phyloP scores from a whole-genome alignment of 2,329 filamentous ascomycete genomes.

The Xylaria polymorpha region DNA sequence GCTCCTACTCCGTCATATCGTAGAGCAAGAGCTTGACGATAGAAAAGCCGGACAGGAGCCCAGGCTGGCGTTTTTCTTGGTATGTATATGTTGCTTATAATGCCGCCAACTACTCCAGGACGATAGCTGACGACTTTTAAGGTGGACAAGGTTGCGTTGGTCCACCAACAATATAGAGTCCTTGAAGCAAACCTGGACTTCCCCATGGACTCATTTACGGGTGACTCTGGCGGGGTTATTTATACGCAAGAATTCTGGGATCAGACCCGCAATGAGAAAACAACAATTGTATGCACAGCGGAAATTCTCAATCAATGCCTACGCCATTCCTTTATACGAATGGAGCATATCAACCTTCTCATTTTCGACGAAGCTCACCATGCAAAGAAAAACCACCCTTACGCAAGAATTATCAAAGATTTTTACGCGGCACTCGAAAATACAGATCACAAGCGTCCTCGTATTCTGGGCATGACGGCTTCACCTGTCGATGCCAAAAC shows the following conservation, averaged over 20 bases:
- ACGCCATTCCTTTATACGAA: conserved; percentile 80
- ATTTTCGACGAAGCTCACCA: conserved; percentile 98
- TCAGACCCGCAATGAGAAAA: conserved; percentile 69
- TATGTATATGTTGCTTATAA: conserved; percentile 49
- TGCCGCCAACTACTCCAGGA: not conserved
- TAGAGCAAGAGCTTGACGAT: conserved; percentile 81
- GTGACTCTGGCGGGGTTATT: conserved; percentile 66
- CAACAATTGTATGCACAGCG: conserved; percentile 92
- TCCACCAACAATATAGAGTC: conserved; percentile 88
- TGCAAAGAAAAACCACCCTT: conserved; percentile 92
- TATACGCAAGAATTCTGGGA: conserved; percentile 62
- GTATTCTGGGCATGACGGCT: conserved; percentile 95
- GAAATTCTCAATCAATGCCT: conserved; percentile 85
- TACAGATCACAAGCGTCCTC: conserved; percentile 67
- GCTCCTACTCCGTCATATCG: conserved; percentile 78
- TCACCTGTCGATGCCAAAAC: conserved; percentile 89
- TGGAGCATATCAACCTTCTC: conserved; percentile 86
- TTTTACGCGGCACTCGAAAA: conserved; percentile 71
- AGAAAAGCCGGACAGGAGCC: conserved; percentile 69
- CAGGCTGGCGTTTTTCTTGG: conserved; percentile 86
- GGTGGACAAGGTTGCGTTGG: conserved; percentile 89
- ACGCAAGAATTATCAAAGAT: conserved; percentile 89
- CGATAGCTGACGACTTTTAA: conserved; percentile 47
- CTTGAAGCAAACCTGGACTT: conserved; percentile 84
- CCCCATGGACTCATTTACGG: conserved; percentile 78